Evolutionary conservation across 2,329 filamentous ascomycete species (phyloP), one percentile per base, ranked within the genome.

Genomic region (Aspergillus thermomutatus): DNA sequence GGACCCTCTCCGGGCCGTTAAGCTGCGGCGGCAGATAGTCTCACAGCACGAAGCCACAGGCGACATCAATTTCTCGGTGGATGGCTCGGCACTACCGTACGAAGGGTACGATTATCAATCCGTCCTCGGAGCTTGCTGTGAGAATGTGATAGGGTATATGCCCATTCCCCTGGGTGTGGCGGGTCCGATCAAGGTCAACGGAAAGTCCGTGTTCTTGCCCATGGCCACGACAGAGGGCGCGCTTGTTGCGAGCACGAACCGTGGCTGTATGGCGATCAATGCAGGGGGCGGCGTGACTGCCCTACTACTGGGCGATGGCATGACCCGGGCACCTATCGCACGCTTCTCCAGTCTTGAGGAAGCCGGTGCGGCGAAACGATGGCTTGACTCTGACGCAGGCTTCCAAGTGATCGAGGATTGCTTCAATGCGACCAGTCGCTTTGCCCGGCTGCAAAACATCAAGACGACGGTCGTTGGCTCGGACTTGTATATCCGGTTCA

Each of bases 211-310:
- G 75, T 97, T 95, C 77, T 83, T 97, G 52, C 92, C 92, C 25
- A 97, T 97, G 92, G 92, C 92, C 54, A 97, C 92, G 0, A 97
- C 93, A 2, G 92, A 97, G 76, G 92, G 92, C 79, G 93, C 97
- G 21, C 80, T 97, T 54, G 92, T 97, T 54, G 93, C 93, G 19
- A 93, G 90, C 69, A 88, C 90, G 28, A 94, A 88, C 70, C 86
- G 92, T 77, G 92, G 92, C 61, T 91, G 88, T 79, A 97, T 97
- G 77, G 92, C 92, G 51, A 97, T 97, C 81, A 97, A 97, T 73
- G 86, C 90, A 48, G 92, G 92, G 28, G 92, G 92, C 49, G 93
- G 92, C 73, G 91, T 89, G 28, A 82, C 90, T 28, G 97, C 93
- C 34, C 91, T 96, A 10, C 78, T 97, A 19, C 96, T 90, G 58